Evolutionary conservation across 768 basidiomycete species (phyloP).

Genomic region (Boletus rubropictus): DNA sequence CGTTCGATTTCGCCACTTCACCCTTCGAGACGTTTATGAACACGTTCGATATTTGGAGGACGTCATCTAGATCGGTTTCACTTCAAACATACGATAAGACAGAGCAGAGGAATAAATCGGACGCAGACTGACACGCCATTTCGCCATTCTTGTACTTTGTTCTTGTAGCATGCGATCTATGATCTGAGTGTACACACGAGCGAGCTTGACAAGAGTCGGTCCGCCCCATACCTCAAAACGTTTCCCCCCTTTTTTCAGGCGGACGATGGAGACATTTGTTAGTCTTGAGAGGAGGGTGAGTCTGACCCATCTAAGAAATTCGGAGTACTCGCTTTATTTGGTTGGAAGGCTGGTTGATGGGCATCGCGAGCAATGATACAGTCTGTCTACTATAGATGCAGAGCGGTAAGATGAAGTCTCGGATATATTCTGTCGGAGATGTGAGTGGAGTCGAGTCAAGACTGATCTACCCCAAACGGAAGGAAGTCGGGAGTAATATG

Average conservation of each 20-base stretch:
- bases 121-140: conserved; percentile 68
- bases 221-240: conserved; percentile 73
- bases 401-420: no score
- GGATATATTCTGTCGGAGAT: background rate
- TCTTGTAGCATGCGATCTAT: conserved; percentile 97
- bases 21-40: conserved; percentile 97
- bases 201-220: background rate
- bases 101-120: background rate
- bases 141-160: conserved; percentile 96
- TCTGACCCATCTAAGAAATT: background rate
- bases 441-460: background rate
- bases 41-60: conserved; percentile 93
- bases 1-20: conserved; percentile 80
- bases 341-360: conserved; percentile 82
- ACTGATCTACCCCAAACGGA: conserved; percentile 1
- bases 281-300: conserved; percentile 46
- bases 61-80: conserved; percentile 91
- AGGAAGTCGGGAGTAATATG: conserved; percentile 2
- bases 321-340: conserved; percentile 67
- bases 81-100: conserved; percentile 34
- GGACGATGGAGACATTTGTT: conserved; percentile 95
- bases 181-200: background rate
- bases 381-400: background rate
- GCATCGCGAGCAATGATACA: conserved; percentile 13
- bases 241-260: conserved; percentile 95